Conservation (phyloP, 768 basidiomycete genomes). For the Gloeostereum incarnatum region DNA sequence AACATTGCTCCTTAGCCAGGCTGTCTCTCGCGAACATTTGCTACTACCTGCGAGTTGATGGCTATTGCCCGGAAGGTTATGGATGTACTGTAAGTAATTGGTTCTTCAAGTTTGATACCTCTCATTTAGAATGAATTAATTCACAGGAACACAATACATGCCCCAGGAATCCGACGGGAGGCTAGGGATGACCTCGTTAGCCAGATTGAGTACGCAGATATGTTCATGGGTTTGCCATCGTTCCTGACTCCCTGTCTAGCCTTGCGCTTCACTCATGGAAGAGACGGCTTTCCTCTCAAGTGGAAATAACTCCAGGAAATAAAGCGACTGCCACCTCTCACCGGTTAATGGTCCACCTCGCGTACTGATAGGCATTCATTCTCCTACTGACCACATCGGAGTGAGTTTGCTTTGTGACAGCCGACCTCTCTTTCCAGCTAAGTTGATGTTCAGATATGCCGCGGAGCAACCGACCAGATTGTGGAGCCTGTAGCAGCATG, state of each 20-base stretch:
- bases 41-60: constrained; percentile 19
- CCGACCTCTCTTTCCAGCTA: no score
- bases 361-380: constrained; percentile 25
- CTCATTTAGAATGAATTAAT: constrained; percentile 3
- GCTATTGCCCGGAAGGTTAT: constrained; percentile 21
- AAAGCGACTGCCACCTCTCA: constrained; percentile 21
- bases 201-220: constrained; percentile 11
- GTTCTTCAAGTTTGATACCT: neutral
- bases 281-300: constrained; percentile 13
- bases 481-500: constrained; percentile 21
- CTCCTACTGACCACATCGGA: constrained; percentile 25
- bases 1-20: constrained; percentile 16
- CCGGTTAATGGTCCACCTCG: constrained; percentile 21
- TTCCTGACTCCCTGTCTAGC: constrained; percentile 2
- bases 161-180: constrained; percentile 1
- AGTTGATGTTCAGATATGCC: constrained; percentile 17
- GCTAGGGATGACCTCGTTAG: constrained; percentile 9
- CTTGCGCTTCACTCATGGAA: constrained; percentile 14
- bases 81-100: constrained; percentile 20
- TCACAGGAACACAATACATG: constrained; percentile 2
- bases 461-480: constrained; percentile 23
- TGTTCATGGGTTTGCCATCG: neutral
- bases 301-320: constrained; percentile 20
- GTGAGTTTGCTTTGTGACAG: constrained; percentile 8
- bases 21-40: constrained; percentile 18